Conservation (phyloP, 148 eudicot species). For the Rheum nobile region DNA sequence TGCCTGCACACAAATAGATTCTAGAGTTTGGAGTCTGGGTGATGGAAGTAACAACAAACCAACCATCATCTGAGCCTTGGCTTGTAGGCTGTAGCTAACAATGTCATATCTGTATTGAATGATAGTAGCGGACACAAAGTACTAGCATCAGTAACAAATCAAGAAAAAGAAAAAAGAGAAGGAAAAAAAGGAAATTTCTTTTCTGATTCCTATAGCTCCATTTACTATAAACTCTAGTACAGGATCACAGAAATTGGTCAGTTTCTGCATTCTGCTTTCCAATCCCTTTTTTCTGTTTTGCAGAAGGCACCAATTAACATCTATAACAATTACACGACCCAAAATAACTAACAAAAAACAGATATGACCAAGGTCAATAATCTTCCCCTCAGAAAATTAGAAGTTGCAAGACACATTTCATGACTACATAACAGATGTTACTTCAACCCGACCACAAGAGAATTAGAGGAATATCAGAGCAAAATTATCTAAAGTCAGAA, state of each 20-base stretch:
- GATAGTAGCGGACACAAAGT: conserved; percentile 25
- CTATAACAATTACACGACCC: not conserved
- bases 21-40: conserved; percentile 38
- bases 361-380: not conserved
- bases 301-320: not conserved
- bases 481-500: not conserved
- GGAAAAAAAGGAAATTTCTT: not conserved
- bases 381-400: not conserved
- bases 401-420: not conserved
- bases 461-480: not conserved
- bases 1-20: conserved; percentile 54
- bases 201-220: not conserved
- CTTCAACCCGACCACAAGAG: not conserved
- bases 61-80: conserved; percentile 36
- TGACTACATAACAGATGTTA: not conserved
- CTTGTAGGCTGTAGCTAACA: conserved; percentile 39
- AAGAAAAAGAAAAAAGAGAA: conserved; percentile 6
- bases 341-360: not conserved
- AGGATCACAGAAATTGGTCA: not conserved
- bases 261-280: not conserved
- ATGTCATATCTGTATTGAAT: conserved; percentile 28
- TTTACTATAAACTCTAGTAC: not conserved
- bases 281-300: not conserved
- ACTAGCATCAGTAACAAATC: conserved; percentile 25
- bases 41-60: conserved; percentile 43